phyloP scores from a whole-genome alignment of 495 filamentous ascomycete genomes.

The Podospora didyma region DNA sequence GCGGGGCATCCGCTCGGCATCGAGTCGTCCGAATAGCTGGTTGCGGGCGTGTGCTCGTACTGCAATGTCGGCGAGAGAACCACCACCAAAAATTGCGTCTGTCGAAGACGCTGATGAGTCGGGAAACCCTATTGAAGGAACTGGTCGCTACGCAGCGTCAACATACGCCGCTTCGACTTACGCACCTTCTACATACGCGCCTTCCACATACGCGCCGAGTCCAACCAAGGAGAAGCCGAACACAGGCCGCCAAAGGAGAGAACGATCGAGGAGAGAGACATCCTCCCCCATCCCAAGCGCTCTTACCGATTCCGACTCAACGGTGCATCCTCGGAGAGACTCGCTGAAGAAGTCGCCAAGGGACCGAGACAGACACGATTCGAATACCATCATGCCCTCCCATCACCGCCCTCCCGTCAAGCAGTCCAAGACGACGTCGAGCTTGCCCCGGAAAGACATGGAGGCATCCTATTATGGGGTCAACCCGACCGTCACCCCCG shows the following conservation, averaged over 20 bases:
- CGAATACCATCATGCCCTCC: conserved; percentile 21
- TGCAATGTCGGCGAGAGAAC: conserved; percentile 26
- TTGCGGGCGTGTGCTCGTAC: conserved; percentile 20
- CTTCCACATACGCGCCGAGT: conserved; percentile 10
- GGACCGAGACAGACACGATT: conserved; percentile 25
- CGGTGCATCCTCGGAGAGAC: conserved; percentile 28
- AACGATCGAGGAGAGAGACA: conserved; percentile 30
- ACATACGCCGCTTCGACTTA: conserved; percentile 30
- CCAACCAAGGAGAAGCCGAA: conserved; percentile 43
- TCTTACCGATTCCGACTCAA: conserved; percentile 43
- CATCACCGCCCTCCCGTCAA: conserved; percentile 22
- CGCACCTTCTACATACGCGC: conserved; percentile 15
- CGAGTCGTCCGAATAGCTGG: conserved; percentile 10
- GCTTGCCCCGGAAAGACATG: conserved; percentile 18
- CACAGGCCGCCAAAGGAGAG: conserved; percentile 38
- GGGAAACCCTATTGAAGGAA: conserved; percentile 37
- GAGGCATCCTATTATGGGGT: conserved; percentile 40
- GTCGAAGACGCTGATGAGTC: conserved; percentile 47
- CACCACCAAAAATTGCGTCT: conserved; percentile 33
- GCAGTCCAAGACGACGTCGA: conserved; percentile 26
- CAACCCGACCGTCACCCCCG: conserved; percentile 26
- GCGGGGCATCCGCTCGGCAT: neutral
- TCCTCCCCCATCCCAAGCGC: conserved; percentile 26
- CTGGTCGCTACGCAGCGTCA: conserved; percentile 32
- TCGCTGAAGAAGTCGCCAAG: conserved; percentile 27